A percentile compares a stretch with the other conserved stretches of the same genome.
Evolutionary conservation across 495 filamentous ascomycete species (phyloP).

Genomic region (Xylaria scruposa): DNA sequence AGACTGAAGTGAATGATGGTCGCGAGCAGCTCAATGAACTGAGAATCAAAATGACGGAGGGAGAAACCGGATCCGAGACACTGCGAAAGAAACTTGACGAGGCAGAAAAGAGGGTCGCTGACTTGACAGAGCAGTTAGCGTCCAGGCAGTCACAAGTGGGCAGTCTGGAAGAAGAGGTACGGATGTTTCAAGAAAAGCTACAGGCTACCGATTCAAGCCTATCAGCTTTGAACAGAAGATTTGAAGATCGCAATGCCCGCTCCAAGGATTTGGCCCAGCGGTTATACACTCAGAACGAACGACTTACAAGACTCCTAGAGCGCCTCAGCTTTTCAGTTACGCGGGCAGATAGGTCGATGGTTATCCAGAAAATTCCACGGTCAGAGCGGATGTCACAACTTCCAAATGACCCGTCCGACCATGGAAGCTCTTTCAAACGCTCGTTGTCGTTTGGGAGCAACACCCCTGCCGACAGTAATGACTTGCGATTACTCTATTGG

Average conservation of each 20-base stretch:
- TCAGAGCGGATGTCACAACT: slow-evolving; percentile 60
- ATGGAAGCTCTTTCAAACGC: slow-evolving; percentile 64
- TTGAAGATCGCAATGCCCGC: slow-evolving; percentile 68
- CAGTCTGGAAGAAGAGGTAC: slow-evolving; percentile 70
- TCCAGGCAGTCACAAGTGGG: slow-evolving; percentile 69
- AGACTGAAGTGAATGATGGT: slow-evolving; percentile 70
- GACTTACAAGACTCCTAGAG: slow-evolving; percentile 78
- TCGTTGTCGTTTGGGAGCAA: slow-evolving; percentile 52
- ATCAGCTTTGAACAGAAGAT: slow-evolving; percentile 55
- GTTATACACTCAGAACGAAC: slow-evolving; percentile 78
- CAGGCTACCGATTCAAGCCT: slow-evolving; percentile 57
- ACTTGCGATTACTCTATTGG: slow-evolving; percentile 78
- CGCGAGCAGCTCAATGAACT: slow-evolving; percentile 69
- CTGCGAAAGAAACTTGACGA: slow-evolving; percentile 73
- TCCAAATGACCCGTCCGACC: slow-evolving; percentile 64
- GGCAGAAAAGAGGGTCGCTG: slow-evolving; percentile 68
- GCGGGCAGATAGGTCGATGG: slow-evolving; percentile 73
- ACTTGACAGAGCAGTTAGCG: slow-evolving; percentile 68
- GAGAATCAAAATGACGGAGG: slow-evolving; percentile 72
- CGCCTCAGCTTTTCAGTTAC: slow-evolving; percentile 81
- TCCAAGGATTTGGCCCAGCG: slow-evolving; percentile 83
- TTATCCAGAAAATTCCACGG: slow-evolving; percentile 78
- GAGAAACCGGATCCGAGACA: slow-evolving; percentile 79
- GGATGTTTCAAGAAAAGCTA: slow-evolving; percentile 63
- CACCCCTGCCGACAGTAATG: slow-evolving; percentile 53